Base-by-base conservation (phyloP, 352 stramenopile genomes). In the Pythium phragmiticola region DNA sequence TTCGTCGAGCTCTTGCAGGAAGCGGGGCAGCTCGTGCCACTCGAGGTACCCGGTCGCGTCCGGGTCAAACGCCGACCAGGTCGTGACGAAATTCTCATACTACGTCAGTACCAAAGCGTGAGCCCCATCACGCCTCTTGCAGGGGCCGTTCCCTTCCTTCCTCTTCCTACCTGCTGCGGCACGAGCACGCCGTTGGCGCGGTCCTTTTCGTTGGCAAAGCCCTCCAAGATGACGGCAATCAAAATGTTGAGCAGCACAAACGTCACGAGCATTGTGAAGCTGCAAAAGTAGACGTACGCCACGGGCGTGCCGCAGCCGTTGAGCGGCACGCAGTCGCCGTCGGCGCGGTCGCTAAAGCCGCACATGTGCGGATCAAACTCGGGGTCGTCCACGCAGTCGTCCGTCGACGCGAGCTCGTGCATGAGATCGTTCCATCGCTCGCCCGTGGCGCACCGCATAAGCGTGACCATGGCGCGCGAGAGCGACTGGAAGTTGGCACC, bases 361-460 rank as follows among this genome's bases (percentile, higher is more conserved):
- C 84, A 95, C 57, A 89, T 80, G 9, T 70, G 51, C 5, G 72
- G 59, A 39, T 93, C 69, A 55, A 80, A 82, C 47, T 64, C 30
- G 9, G 75, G 79, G 34, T 92, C 80, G 51, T 67, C 16, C 12
- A 64, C 58, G 41, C 76, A 89, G 26, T 77, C 63, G 4, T 80
- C 58, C 53, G 79, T 68, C 23, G 74, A 75, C 12, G 87, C 76
- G 4, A 97, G 68, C 51, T 94, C 89, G 66, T 91, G 89, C 87
- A 98, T 97, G 58, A 97, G 76, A 30, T 87, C 77, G 66, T 98
- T 97, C 91, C 92, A 98, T 13, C 81, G 81, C 66, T 98, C 93
- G n/a, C 94, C 94, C 2, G 94, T 98, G 23, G 90, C 80, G 63
- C 95, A 97, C 26, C 89, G 80, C 59, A 97, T 65, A 52, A 89